A percentile compares a stretch with the other conserved stretches of the same genome.
These are phyloP conservation scores for Boletus tylopilopsis DNA, from an alignment of 768 basidiomycete species.

Conservation along the genomic window DNA sequence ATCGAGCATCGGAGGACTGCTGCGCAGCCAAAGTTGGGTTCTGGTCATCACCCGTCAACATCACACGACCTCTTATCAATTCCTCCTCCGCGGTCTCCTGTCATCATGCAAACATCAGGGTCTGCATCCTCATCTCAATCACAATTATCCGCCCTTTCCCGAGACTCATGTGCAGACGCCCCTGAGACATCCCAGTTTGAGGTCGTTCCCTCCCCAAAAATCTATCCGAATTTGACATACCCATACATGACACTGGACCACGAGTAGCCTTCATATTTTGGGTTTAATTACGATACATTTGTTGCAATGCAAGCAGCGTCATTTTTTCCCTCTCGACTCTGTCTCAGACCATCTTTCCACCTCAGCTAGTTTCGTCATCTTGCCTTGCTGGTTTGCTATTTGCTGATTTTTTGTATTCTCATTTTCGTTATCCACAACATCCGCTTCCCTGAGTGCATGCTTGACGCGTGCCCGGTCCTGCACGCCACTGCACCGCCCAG, in stretches of 20 bases:
- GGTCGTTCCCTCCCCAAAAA: constrained; percentile 51
- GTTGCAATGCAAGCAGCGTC: constrained; percentile 8
- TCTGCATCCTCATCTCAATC: constrained; percentile 30
- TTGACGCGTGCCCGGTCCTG: constrained; percentile 17
- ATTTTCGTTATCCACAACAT: constrained; percentile 8
- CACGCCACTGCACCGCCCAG: constrained; percentile 10
- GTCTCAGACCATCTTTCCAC: constrained; percentile 8
- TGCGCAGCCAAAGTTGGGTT: constrained; percentile 17
- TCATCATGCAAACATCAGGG: constrained; percentile 13
- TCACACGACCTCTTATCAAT: constrained; percentile 30
- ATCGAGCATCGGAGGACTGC: constrained; percentile 26
- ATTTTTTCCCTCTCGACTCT: constrained; percentile 11
- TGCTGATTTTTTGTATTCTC: constrained; percentile 16
- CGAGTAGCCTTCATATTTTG: constrained; percentile 19
- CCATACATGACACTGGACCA: constrained; percentile 56
- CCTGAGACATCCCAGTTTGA: constrained; percentile 68
- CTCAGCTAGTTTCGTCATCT: constrained; percentile 16
- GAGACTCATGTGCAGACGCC: constrained; percentile 31
- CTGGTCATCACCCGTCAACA: constrained; percentile 21
- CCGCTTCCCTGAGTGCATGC: constrained; percentile 16
- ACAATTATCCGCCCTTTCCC: constrained; percentile 20
- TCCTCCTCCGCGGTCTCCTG: constrained; percentile 10
- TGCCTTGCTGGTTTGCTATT: constrained; percentile 19
- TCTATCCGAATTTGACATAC: constrained; percentile 44
- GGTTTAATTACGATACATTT: constrained; percentile 13